These are phyloP conservation scores for Beta corolliflora DNA, from an alignment of 179 eudicot genomes.

Conservation along the genomic window DNA sequence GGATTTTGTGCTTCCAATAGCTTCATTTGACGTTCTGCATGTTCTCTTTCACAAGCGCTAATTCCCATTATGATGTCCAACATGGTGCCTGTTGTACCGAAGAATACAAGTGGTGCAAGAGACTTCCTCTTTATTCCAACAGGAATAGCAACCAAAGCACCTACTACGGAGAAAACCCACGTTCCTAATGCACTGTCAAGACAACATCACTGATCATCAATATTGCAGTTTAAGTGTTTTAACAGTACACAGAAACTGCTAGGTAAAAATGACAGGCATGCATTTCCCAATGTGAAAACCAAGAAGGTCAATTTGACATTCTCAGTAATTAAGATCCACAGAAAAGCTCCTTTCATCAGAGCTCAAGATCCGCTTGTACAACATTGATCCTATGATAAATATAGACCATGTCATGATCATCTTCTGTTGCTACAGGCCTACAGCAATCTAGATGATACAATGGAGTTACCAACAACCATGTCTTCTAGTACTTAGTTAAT, in stretches of 20 bases:
- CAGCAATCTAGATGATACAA: not conserved
- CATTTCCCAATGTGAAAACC: not conserved
- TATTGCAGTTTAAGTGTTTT: not conserved
- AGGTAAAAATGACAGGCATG: not conserved
- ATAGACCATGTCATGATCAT: not conserved
- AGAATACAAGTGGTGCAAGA: conserved; percentile 90
- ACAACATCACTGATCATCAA: conserved; percentile 10
- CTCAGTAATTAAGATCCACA: not conserved
- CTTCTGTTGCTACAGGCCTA: not conserved
- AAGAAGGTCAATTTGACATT: not conserved
- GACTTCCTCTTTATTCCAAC: conserved; percentile 88
- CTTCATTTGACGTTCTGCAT: conserved; percentile 91
- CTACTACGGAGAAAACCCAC: conserved; percentile 93
- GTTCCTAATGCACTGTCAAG: conserved; percentile 83
- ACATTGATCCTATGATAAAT: not conserved
- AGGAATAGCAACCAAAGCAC: conserved; percentile 93
- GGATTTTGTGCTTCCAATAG: conserved; percentile 56
- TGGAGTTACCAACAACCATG: not conserved
- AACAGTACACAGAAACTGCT: not conserved
- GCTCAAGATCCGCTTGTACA: not conserved
- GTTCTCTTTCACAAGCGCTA: conserved; percentile 90
- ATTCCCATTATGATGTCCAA: conserved; percentile 92
- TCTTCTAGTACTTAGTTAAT: not conserved
- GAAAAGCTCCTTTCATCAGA: not conserved
- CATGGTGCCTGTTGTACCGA: conserved; percentile 98